These are phyloP conservation scores for Corynascus novoguineensis DNA, from an alignment of 495 filamentous ascomycete species.

Conservation along the genomic window DNA sequence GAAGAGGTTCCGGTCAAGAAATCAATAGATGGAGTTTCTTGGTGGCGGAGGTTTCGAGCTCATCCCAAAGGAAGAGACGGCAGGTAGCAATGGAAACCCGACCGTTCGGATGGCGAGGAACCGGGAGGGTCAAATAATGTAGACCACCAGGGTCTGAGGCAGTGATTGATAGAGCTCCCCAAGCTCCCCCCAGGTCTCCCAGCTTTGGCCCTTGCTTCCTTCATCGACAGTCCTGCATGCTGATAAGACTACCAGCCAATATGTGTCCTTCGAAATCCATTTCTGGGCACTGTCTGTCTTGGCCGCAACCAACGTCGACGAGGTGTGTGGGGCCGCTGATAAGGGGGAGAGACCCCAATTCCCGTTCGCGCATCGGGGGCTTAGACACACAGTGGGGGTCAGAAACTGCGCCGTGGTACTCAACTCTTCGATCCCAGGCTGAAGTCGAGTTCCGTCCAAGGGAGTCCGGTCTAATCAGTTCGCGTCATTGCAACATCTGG, in stretches of 20 bases:
- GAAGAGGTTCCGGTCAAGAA: neutral
- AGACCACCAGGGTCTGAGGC: no score
- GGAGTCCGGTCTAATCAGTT: no score
- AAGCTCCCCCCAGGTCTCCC: neutral
- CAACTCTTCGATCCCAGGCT: no score
- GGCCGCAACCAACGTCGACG: neutral
- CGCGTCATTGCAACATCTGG: no score
- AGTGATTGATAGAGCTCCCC: no score
- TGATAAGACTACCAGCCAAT: slow-evolving; percentile 7
- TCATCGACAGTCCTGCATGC: neutral
- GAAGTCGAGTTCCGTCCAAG: no score
- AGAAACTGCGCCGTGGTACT: no score
- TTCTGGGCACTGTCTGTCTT: neutral
- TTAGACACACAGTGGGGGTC: no score
- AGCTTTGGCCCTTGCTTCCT: neutral
- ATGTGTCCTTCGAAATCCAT: neutral
- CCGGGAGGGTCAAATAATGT: slow-evolving; percentile 28
- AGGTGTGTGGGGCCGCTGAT: neutral
- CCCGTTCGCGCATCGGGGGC: neutral
- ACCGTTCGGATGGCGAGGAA: no score
- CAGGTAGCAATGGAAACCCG: slow-evolving; percentile 3
- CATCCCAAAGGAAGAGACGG: slow-evolving; percentile 9
- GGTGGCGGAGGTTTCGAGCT: neutral
- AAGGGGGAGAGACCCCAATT: neutral
- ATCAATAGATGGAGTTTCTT: neutral